These are phyloP conservation scores for Apiospora kogelbergensis DNA, from an alignment of 2,329 filamentous ascomycete species.

Conservation along the genomic window DNA sequence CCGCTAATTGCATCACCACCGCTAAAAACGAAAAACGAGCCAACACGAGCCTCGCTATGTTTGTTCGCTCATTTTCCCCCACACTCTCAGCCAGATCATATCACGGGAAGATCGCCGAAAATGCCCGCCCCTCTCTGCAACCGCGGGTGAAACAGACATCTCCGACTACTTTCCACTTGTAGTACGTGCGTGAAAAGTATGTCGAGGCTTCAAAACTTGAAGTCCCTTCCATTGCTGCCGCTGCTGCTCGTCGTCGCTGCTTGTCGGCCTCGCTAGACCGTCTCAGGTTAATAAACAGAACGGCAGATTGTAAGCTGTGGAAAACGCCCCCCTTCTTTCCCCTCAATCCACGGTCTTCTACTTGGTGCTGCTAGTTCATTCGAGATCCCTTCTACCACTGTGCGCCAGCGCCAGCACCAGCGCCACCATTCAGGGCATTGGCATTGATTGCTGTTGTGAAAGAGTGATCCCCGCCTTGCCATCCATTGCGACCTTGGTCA, in stretches of 20 bases:
- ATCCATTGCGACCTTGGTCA: neutral
- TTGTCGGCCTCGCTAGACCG: neutral
- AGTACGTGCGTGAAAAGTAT: no score
- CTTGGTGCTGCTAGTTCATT: neutral
- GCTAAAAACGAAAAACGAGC: neutral
- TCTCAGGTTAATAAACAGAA: neutral
- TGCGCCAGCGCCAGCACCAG: neutral
- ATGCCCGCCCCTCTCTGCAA: no score
- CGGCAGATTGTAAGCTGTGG: neutral
- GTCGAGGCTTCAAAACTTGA: neutral
- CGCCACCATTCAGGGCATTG: no score
- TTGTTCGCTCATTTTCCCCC: no score
- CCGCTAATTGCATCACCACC: neutral
- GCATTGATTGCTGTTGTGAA: neutral
- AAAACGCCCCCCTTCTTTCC: neutral
- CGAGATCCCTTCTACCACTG: neutral
- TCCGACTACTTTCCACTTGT: neutral
- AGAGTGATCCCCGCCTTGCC: neutral
- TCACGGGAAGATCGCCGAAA: no score
- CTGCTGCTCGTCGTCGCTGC: neutral
- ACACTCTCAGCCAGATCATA: no score
- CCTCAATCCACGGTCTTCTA: neutral
- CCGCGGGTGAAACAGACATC: neutral
- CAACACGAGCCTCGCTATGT: neutral
- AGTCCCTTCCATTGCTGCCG: neutral